Conservation (phyloP, 768 basidiomycete genomes). For the Trametes maxima region DNA sequence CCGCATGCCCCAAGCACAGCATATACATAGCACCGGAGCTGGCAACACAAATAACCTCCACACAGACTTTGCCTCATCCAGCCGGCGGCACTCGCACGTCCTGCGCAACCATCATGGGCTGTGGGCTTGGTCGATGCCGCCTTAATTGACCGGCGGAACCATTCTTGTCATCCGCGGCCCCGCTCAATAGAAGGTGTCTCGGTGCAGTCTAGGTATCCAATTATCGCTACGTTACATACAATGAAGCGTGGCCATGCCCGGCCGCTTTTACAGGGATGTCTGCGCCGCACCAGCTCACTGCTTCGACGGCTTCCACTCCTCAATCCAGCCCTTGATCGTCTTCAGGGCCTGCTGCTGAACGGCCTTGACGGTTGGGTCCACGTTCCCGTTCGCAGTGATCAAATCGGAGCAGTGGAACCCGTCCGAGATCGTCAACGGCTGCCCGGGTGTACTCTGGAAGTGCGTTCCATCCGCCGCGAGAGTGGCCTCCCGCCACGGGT, state of each 20-base stretch:
- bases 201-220: neutral
- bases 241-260: neutral
- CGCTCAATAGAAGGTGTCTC: neutral
- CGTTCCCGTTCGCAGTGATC: conserved; percentile 38
- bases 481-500: conserved; percentile 74
- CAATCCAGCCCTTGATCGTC: conserved; percentile 61
- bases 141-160: no score
- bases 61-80: no score
- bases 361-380: conserved; percentile 52
- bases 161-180: no score
- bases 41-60: no score
- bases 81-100: no score
- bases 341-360: conserved; percentile 57
- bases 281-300: neutral
- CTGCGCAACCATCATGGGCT: neutral
- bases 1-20: no score
- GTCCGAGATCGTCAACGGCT: conserved; percentile 59
- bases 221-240: neutral
- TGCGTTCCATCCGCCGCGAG: conserved; percentile 56
- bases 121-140: neutral
- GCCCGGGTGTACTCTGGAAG: conserved; percentile 49
- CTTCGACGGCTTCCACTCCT: conserved; percentile 31
- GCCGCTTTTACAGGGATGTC: neutral
- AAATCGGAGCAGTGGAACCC: conserved; percentile 76
- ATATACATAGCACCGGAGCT: no score